Conservation (phyloP, 1,284 basidiomycete genomes). For the Gymnopus androsaceus region DNA sequence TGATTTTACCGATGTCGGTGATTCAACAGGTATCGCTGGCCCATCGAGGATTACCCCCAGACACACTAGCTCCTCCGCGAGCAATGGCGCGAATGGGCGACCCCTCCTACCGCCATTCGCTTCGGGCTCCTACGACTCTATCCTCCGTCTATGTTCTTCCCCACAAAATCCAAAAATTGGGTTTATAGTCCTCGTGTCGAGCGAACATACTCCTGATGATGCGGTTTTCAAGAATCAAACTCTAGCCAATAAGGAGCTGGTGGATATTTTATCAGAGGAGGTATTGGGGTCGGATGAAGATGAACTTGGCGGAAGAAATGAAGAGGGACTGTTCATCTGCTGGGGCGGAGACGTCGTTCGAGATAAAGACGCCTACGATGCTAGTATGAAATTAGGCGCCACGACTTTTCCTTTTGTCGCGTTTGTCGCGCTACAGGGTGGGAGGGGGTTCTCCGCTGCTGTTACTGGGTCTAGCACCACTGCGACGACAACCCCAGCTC, state of each 20-base stretch:
- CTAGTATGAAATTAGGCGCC: constrained; percentile 5
- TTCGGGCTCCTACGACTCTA: constrained; percentile 82
- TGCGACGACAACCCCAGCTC: constrained; percentile 48
- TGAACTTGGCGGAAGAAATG: too few relatives aligned
- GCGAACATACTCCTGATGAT: constrained; percentile 89
- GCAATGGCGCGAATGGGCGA: too few relatives aligned
- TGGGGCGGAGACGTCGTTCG: constrained; percentile 70
- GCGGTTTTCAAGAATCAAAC: constrained; percentile 85
- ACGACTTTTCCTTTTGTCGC: constrained; percentile 81
- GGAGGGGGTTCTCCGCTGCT: constrained; percentile 40
- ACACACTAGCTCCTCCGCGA: constrained; percentile 11
- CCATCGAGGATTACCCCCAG: constrained; percentile 40
- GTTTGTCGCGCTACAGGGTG: constrained; percentile 86
- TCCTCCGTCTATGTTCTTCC: constrained; percentile 68
- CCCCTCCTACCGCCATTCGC: constrained; percentile 79
- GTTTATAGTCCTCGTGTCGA: constrained; percentile 84
- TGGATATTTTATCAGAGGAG: constrained; percentile 67
- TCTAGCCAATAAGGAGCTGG: constrained; percentile 71
- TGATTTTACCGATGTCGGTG: constrained; percentile 29
- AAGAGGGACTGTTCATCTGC: too few relatives aligned
- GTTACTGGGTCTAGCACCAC: constrained; percentile 32
- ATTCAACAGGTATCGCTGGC: constrained; percentile 40
- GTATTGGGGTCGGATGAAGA: too few relatives aligned
- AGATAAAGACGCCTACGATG: constrained; percentile 11
- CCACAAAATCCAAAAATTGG: constrained; percentile 78